A percentile compares a stretch with the other conserved stretches of the same genome.
phyloP scores from a whole-genome alignment of 192 early-diverging fungal species.

The Coemansia sp. region DNA sequence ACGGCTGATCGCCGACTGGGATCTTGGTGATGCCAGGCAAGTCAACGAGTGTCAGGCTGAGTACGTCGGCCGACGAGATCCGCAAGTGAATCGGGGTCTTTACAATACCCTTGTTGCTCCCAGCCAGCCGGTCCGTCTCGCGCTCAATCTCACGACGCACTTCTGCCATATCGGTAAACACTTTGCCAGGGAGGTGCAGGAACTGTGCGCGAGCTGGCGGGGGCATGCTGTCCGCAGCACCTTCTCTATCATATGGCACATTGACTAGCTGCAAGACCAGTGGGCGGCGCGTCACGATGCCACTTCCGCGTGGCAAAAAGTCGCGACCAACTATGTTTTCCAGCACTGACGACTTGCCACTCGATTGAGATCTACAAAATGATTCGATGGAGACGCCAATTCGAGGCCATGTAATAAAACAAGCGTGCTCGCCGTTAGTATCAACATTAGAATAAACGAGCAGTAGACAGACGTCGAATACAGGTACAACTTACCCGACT shows the following conservation, averaged over 20 bases:
- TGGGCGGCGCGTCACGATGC: slow-evolving; percentile 82
- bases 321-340: slow-evolving; percentile 98
- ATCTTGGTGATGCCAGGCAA: slow-evolving; percentile 83
- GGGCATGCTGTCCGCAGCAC: slow-evolving; percentile 3
- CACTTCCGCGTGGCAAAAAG: slow-evolving; percentile 92
- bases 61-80: slow-evolving; percentile 74
- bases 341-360: slow-evolving; percentile 96
- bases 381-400: background rate
- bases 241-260: slow-evolving; percentile 24
- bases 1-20: slow-evolving; percentile 75
- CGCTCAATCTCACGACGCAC: slow-evolving; percentile 79
- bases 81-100: slow-evolving; percentile 76
- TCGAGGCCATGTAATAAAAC: background rate
- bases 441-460: background rate
- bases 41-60: slow-evolving; percentile 82
- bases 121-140: slow-evolving; percentile 78
- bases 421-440: background rate
- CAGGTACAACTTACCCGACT: slow-evolving; percentile 60
- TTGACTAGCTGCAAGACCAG: slow-evolving; percentile 80
- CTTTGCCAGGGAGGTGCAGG: slow-evolving; percentile 72
- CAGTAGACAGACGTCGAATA: background rate
- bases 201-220: slow-evolving; percentile 64
- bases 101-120: slow-evolving; percentile 78
- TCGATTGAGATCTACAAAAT: slow-evolving; percentile 69
- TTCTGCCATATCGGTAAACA: slow-evolving; percentile 74